Conservation (phyloP, 208 protist genomes). For the Novymonas esmeraldas region DNA sequence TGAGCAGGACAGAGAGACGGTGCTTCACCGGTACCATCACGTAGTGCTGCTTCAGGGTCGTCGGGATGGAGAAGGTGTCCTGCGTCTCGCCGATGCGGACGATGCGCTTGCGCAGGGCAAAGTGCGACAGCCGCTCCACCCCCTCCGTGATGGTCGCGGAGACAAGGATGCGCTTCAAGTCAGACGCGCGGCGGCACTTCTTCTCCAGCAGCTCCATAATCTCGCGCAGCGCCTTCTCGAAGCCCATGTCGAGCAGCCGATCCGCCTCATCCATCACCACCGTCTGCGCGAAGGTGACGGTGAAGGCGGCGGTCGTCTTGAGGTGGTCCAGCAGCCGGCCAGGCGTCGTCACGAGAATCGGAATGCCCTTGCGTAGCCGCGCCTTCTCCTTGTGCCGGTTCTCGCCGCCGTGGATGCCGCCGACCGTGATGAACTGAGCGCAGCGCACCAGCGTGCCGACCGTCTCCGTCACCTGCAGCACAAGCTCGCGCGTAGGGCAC, state of each 20-base stretch:
- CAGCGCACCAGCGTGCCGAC: conserved; percentile 68
- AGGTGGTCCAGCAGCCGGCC: conserved; percentile 92
- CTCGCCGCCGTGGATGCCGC: conserved; percentile 77
- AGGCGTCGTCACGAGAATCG: conserved; percentile 84
- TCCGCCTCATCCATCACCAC: conserved; percentile 98
- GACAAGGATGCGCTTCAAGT: conserved; percentile 97
- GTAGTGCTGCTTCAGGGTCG: conserved; percentile 78
- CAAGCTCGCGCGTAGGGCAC: conserved; percentile 87
- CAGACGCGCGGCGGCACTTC: conserved; percentile 79
- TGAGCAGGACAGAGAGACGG: conserved; percentile 95
- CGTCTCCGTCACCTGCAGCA: conserved; percentile 85
- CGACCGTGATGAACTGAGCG: conserved; percentile 87
- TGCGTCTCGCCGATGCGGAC: conserved; percentile 62
- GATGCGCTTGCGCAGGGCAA: conserved; percentile 79
- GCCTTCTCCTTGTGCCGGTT: conserved; percentile 91
- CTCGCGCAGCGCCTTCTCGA: conserved; percentile 96
- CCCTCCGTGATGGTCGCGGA: conserved; percentile 95
- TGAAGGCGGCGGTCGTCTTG: conserved; percentile 72
- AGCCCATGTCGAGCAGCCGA: conserved; percentile 99
- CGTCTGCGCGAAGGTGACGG: conserved; percentile 69
- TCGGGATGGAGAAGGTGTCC: conserved; percentile 78
- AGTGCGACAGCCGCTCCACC: conserved; percentile 88
- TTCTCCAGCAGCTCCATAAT: conserved; percentile 93
- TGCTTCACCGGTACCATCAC: conserved; percentile 76
- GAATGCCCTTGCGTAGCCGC: conserved; percentile 81